Evolutionary conservation across 2,329 filamentous ascomycete genomes (phyloP), one percentile per base, ranked within the genome.

Genomic region (Cordyceps farinosa): DNA sequence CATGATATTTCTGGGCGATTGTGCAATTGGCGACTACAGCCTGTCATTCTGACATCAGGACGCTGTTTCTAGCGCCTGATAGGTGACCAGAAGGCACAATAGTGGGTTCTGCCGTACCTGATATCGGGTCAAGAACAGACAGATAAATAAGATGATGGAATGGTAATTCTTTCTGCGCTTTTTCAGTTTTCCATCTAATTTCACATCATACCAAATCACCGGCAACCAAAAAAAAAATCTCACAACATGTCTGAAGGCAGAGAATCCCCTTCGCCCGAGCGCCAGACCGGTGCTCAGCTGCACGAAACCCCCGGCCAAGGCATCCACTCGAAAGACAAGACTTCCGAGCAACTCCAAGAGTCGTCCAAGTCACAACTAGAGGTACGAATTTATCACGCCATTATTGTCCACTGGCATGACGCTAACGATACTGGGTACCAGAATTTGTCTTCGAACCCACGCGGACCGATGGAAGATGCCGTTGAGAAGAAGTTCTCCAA

Each of bases 21-120:
- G 38, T 13, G 11, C 13, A 13, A 40, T 59, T n/a, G 27, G 4
- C 1, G 11, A 15, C 2, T 40, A 15, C 29, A 0, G 11, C 22
- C 29, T 61, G 58, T 61, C 58, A 61, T 40, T 47, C 38, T 61
- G 58, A 61, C 58, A 61, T 61, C 58, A 61, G 40, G 48, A 47
- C 15, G 5, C 50, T 45, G n/a, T 9, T 6, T 42, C 1, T 9
- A 45, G 29, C 3, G 2, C 6, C 40, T 8, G 17, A 56, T 56
- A 44, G 38, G 53, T 9, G 29, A 22, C 9, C 3, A 17, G 13
- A 13, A 6, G 22, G 10, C 9, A 56, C 10, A 56, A 45, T 45
- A 15, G 54, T 56, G 54, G 54, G 42, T 22, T 40, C 27, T 29
- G 15, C 15, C 38, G 15, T 7, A 15, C 34, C 34, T 15, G 1